Evolutionary conservation across 352 stramenopile species (phyloP).

Genomic region (Phytopythium delawarense): DNA sequence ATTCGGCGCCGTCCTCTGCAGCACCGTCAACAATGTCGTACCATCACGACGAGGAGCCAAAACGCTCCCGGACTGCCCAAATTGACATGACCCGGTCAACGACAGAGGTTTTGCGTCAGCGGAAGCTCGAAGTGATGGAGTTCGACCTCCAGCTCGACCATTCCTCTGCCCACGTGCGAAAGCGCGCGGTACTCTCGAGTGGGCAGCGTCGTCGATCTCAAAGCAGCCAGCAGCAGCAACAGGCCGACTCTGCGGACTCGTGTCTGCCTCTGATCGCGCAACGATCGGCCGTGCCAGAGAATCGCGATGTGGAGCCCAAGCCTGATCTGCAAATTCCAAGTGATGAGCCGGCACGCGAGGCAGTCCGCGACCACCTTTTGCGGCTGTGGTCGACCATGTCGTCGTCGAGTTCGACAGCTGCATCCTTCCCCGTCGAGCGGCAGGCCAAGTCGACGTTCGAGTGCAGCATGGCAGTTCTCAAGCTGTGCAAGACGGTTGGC

Average conservation of each 20-base stretch:
- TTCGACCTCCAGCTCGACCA: conserved; percentile 9
- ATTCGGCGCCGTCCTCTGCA: neutral
- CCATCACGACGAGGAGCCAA: neutral
- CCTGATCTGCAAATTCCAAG: conserved; percentile 34
- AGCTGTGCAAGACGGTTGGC: conserved; percentile 49
- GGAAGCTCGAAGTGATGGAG: conserved; percentile 24
- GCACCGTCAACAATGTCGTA: neutral
- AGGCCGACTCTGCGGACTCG: neutral
- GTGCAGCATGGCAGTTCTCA: conserved; percentile 51
- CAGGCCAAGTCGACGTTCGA: conserved; percentile 39
- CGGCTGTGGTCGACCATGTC: conserved; percentile 45
- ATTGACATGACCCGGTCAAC: conserved; percentile 7
- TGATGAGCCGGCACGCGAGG: conserved; percentile 18
- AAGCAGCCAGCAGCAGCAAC: neutral
- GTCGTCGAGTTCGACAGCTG: neutral
- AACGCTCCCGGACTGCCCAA: neutral
- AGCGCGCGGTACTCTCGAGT: neutral
- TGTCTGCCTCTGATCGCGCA: neutral
- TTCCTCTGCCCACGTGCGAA: neutral
- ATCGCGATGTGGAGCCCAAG: conserved; percentile 1
- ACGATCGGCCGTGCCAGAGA: neutral
- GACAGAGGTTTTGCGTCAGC: conserved; percentile 27
- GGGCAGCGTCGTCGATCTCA: neutral
- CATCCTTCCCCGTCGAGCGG: neutral
- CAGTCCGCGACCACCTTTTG: conserved; percentile 30